Evolutionary conservation across 176 grass and related monocot species (phyloP).

Genomic region (Echinochloa phyllopogon): DNA sequence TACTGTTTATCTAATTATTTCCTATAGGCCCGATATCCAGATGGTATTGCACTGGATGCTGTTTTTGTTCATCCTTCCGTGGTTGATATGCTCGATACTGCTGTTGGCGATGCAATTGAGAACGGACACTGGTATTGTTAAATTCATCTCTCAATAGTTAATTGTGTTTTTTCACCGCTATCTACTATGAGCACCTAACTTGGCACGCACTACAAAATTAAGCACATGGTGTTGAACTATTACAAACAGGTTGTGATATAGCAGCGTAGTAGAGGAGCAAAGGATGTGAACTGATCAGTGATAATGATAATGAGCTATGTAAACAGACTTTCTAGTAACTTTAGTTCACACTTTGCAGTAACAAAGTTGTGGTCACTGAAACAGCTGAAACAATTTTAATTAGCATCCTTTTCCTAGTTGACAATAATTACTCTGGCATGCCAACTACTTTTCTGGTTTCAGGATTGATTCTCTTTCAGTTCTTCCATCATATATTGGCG

Average conservation of each 20-base stretch:
- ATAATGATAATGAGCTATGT: not conserved
- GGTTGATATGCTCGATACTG: conserved; percentile 93
- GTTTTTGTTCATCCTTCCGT: conserved; percentile 95
- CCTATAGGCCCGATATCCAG: conserved; percentile 86
- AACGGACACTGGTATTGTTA: conserved; percentile 78
- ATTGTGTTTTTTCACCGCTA: conserved; percentile 14
- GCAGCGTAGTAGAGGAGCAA: conserved; percentile 21
- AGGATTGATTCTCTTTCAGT: conserved; percentile 97
- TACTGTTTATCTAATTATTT: conserved; percentile 37
- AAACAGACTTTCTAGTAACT: conserved; percentile 17
- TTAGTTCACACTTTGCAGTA: conserved; percentile 16
- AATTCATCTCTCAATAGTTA: conserved; percentile 27
- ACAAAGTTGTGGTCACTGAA: conserved; percentile 32
- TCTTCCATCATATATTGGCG: conserved; percentile 83
- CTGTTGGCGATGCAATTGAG: conserved; percentile 82
- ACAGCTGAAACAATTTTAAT: conserved; percentile 20
- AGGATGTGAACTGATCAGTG: conserved; percentile 14
- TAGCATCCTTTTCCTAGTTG: not conserved
- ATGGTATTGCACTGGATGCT: conserved; percentile 87
- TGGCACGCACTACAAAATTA: not conserved
- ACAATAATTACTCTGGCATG: conserved; percentile 2
- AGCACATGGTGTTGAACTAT: conserved; percentile 16
- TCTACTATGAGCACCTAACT: conserved; percentile 33
- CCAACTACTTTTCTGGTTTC: conserved; percentile 35
- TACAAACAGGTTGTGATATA: not conserved